Evolutionary conservation across 345 rosid species (phyloP), one percentile per base, ranked within the genome.

Genomic region (Passiflora organensis): DNA sequence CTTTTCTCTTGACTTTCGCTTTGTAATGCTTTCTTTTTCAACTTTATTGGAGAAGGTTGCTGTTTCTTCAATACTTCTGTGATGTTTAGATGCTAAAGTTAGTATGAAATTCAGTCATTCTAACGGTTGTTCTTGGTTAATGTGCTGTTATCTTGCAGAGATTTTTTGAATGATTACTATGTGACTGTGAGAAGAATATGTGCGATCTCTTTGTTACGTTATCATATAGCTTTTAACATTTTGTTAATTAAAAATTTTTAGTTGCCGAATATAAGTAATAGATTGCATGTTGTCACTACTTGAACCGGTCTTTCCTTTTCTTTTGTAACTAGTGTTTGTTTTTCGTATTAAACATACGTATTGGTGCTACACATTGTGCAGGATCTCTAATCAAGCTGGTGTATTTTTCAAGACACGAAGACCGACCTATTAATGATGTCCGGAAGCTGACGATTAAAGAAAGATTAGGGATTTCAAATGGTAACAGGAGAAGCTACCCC

Each of bases 361-460:
- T 44, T 43, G 50, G 28, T 32, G 16, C 16, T 28, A 23, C 19
- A 6, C 43, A 18, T 16, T 60, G 51, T 65, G 68, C 85, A 94
- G 99, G 99, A 32, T 89, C 99, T 64, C 82, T 94, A 54, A 94
- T 94, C 58, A 94, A 94, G 79, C 67, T 94, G 85, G 74, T 94
- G 19, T 94, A 89, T 73, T 89, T 94, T 70, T 94, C 99, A 72
- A 82, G 99, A 72, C 99, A 82, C n/a, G 96, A 87, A 77, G 91
- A 80, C 43, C 78, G 53, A 57, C 60, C 83, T 2, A 74, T 63
- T 67, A 62, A 72, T 53, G 87, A 86, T 68, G 82, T 77, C 70
- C 64, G 95, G 73, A 86, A 85, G 81, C 81, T 64, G 78, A 80
- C 77, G 53, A 49, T 78, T 43, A 83, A 85, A 80, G 87, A 89